A percentile compares a stretch with the other conserved stretches of the same genome.
Evolutionary conservation across 169 alveolate genomes (phyloP).

Genomic region (Miamiensis avidus): DNA sequence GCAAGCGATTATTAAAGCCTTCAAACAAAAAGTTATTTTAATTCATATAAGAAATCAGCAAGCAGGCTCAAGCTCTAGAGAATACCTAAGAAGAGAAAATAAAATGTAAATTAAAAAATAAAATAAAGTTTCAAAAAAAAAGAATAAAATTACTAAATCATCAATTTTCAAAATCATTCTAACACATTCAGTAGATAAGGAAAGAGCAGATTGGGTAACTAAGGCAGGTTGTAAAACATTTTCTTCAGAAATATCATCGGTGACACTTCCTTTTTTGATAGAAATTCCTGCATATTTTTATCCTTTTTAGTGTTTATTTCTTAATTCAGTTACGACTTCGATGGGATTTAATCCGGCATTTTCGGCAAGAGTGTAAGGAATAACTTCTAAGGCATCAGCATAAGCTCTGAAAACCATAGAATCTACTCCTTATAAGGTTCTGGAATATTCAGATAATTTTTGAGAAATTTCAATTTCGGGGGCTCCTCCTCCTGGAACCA

Average conservation of each 20-base stretch:
- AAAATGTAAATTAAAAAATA: too few relatives aligned
- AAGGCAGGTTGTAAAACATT: slow-evolving; percentile 97
- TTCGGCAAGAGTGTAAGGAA: slow-evolving; percentile 99
- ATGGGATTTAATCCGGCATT: slow-evolving; percentile 98
- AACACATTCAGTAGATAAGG: slow-evolving; percentile 98
- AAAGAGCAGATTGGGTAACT: slow-evolving; percentile 96
- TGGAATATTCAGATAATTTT: slow-evolving; percentile 81
- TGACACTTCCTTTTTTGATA: slow-evolving; percentile 87
- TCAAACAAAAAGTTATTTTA: too few relatives aligned
- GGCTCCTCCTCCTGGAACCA: slow-evolving; percentile 99
- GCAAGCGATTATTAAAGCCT: too few relatives aligned
- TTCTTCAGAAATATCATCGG: slow-evolving; percentile 67
- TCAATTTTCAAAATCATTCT: slow-evolving; percentile 99
- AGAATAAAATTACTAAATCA: slow-evolving; percentile 97
- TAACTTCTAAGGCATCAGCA: slow-evolving; percentile 98
- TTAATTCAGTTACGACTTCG: slow-evolving; percentile 95
- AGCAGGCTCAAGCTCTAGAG: not conserved
- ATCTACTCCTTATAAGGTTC: slow-evolving; percentile 93
- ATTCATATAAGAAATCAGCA: not conserved
- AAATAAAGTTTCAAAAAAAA: not conserved
- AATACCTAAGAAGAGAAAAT: not conserved
- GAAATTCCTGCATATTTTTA: slow-evolving; percentile 93
- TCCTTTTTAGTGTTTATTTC: slow-evolving; percentile 93
- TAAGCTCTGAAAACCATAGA: slow-evolving; percentile 95
- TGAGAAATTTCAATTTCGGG: slow-evolving; percentile 97